Percentiles rank a stretch among this genome's conserved stretches.
Conservation (phyloP, 2,329 filamentous ascomycete genomes). For the Apiospora hydei region DNA sequence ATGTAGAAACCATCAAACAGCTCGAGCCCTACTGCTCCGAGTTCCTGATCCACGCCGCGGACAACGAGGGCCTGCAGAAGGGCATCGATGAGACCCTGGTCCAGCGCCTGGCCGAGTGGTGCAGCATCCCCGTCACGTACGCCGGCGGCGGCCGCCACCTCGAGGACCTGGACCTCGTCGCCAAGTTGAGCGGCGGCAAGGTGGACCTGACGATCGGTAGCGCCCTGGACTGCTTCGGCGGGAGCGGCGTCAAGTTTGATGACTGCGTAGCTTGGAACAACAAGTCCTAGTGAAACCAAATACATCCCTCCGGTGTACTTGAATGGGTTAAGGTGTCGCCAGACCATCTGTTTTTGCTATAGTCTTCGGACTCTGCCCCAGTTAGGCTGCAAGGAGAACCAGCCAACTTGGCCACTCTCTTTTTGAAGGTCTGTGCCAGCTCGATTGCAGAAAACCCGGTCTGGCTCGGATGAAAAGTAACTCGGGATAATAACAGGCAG, state of each 20-base stretch:
- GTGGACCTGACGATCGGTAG: conserved; percentile 97
- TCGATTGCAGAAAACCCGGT: not conserved
- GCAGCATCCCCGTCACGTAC: conserved; percentile 91
- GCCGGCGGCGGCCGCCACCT: conserved; percentile 89
- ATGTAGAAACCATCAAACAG: conserved; percentile 75
- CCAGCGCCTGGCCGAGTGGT: conserved; percentile 79
- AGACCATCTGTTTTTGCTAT: not conserved
- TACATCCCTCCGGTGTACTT: not conserved
- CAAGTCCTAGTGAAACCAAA: conserved; percentile 35
- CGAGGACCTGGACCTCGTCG: conserved; percentile 83
- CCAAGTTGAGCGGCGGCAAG: conserved; percentile 77
- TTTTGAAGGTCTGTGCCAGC: not conserved
- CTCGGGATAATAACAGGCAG: not conserved
- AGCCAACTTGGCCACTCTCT: not conserved
- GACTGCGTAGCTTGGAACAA: conserved; percentile 91
- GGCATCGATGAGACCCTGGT: conserved; percentile 92
- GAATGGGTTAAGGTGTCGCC: not conserved
- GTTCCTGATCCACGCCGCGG: conserved; percentile 95
- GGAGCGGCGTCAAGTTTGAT: conserved; percentile 82
- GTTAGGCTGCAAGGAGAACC: not conserved
- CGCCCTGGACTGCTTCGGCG: conserved; percentile 94
- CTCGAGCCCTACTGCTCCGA: conserved; percentile 94
- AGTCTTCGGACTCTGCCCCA: not conserved
- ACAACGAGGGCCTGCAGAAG: conserved; percentile 91
- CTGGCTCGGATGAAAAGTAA: not conserved